phyloP scores from a whole-genome alignment of 176 grass and related monocot genomes.

The Areca catechu region DNA sequence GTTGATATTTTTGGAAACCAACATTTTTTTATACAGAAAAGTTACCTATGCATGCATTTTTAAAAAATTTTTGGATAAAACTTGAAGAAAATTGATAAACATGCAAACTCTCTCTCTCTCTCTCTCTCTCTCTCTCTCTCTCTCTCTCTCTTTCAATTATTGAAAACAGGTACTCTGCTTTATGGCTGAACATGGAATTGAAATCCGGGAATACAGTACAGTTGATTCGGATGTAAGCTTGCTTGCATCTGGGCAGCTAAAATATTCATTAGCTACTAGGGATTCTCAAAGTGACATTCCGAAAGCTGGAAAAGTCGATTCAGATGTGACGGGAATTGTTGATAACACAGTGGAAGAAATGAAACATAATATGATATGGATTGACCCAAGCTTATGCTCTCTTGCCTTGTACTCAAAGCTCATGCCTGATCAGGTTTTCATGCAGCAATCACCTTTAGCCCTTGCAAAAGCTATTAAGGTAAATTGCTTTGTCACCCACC shows the following conservation, averaged over 20 bases:
- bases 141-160: neutral
- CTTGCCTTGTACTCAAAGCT: slow-evolving; percentile 74
- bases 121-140: no score
- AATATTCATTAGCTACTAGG: slow-evolving; percentile 5
- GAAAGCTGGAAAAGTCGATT: slow-evolving; percentile 10
- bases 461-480: slow-evolving; percentile 97
- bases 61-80: no score
- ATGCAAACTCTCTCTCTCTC: no score
- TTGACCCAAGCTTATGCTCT: slow-evolving; percentile 73
- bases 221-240: slow-evolving; percentile 62
- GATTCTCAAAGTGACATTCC: neutral
- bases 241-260: slow-evolving; percentile 66
- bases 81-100: no score
- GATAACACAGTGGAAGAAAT: slow-evolving; percentile 22
- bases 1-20: no score
- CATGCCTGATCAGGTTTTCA: slow-evolving; percentile 43
- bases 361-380: slow-evolving; percentile 54
- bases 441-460: slow-evolving; percentile 80
- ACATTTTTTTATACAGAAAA: no score
- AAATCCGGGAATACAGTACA: slow-evolving; percentile 65
- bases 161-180: slow-evolving; percentile 43
- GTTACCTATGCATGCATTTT: no score
- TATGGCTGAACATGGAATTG: slow-evolving; percentile 68
- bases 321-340: slow-evolving; percentile 6
- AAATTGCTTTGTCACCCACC: neutral